A percentile compares a stretch with the other conserved stretches of the same genome.
These are phyloP conservation scores for Trichophyton equinum DNA, from an alignment of 2,329 filamentous ascomycete genomes.

Conservation along the genomic window DNA sequence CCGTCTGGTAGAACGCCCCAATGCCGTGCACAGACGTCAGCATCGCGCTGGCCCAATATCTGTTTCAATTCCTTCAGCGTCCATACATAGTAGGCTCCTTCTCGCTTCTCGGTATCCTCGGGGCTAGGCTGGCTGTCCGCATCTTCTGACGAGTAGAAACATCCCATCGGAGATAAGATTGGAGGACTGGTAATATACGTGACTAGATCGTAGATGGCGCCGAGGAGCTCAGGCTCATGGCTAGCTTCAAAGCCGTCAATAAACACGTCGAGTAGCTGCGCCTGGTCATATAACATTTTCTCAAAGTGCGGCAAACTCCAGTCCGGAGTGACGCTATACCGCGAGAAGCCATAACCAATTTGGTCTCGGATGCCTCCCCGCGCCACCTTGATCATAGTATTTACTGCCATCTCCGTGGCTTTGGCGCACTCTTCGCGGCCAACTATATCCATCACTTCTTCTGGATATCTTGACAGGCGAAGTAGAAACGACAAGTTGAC, in stretches of 20 bases:
- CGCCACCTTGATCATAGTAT: constrained; percentile 68
- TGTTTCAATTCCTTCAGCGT: constrained; percentile 73
- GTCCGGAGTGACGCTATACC: constrained; percentile 80
- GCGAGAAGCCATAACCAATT: constrained; percentile 63
- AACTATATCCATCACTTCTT: constrained; percentile 71
- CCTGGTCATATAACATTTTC: constrained; percentile 91
- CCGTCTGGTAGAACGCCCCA: constrained; percentile 76
- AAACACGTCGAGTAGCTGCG: constrained; percentile 70
- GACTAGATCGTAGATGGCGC: constrained; percentile 67
- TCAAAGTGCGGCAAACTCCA: constrained; percentile 96
- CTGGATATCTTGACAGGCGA: constrained; percentile 57
- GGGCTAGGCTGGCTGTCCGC: constrained; percentile 67
- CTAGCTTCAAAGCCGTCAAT: constrained; percentile 70
- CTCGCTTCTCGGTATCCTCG: constrained; percentile 68
- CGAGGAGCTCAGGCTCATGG: constrained; percentile 57
- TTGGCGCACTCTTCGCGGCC: constrained; percentile 62
- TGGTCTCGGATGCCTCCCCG: constrained; percentile 61
- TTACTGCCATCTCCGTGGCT: constrained; percentile 65
- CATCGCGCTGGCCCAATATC: constrained; percentile 56
- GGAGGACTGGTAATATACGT: constrained; percentile 69
- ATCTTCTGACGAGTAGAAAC: constrained; percentile 78
- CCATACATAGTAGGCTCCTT: constrained; percentile 94
- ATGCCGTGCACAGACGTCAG: constrained; percentile 64
- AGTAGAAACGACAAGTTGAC: constrained; percentile 74
- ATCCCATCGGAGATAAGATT: constrained; percentile 55